Evolutionary conservation across 2,329 filamentous ascomycete species (phyloP).

Genomic region (Lojkania enalia): DNA sequence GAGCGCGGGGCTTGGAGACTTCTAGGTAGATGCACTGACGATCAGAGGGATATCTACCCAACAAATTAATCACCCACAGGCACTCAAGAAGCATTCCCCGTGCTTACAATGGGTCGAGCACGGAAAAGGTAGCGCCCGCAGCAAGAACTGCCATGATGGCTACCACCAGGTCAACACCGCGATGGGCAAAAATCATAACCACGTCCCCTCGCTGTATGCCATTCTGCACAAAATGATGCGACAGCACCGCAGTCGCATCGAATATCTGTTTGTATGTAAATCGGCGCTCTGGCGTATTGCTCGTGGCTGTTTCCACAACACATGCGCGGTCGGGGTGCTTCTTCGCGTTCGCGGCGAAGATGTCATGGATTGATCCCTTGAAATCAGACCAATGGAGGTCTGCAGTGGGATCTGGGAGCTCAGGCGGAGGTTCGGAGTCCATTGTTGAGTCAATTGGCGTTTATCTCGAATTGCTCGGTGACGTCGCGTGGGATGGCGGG

Average conservation of each 20-base stretch:
- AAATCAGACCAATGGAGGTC: slow-evolving; percentile 71
- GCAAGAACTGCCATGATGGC: slow-evolving; percentile 75
- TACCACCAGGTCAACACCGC: slow-evolving; percentile 75
- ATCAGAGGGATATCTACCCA: slow-evolving; percentile 71
- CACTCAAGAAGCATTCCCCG: not conserved
- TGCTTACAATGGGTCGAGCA: slow-evolving; percentile 73
- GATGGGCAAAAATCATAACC: slow-evolving; percentile 88
- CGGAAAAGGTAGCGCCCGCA: slow-evolving; percentile 62
- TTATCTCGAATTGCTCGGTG: not conserved
- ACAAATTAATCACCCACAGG: slow-evolving; percentile 28
- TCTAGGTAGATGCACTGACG: slow-evolving; percentile 83
- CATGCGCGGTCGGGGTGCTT: slow-evolving; percentile 69
- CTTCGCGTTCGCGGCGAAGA: slow-evolving; percentile 68
- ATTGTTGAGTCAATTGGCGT: slow-evolving; percentile 31
- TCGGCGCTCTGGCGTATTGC: slow-evolving; percentile 58
- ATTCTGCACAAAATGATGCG: slow-evolving; percentile 74
- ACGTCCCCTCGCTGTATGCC: slow-evolving; percentile 81
- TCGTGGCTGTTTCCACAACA: slow-evolving; percentile 66
- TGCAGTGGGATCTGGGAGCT: slow-evolving; percentile 65
- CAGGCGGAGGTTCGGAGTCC: slow-evolving; percentile 25
- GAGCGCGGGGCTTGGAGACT: slow-evolving; percentile 71
- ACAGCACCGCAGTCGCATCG: slow-evolving; percentile 78
- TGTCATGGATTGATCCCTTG: slow-evolving; percentile 69
- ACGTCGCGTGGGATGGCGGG: not conserved
- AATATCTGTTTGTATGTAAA: slow-evolving; percentile 89